A percentile compares a stretch with the other conserved stretches of the same genome.
Evolutionary conservation across 345 rosid species (phyloP).

Genomic region (Pistacia integerrima): DNA sequence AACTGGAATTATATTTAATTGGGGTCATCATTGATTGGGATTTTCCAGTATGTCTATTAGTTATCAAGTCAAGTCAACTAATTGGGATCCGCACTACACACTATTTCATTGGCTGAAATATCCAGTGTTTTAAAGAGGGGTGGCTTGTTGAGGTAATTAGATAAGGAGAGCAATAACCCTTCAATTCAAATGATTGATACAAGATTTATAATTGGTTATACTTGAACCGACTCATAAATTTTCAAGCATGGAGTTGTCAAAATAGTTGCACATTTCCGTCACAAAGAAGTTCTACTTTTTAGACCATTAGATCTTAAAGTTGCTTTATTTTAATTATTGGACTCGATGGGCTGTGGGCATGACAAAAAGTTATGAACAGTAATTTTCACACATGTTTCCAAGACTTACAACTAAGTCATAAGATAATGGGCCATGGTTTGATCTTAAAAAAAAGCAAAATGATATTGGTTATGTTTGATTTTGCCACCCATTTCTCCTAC

Average conservation of each 20-base stretch:
- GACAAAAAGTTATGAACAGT: neutral
- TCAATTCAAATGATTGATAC: neutral
- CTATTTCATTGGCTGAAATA: too few relatives aligned
- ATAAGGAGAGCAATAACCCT: too few relatives aligned
- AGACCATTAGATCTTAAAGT: neutral
- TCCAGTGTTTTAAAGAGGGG: too few relatives aligned
- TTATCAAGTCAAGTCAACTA: neutral
- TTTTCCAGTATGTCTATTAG: too few relatives aligned
- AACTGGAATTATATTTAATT: neutral
- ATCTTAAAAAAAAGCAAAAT: too few relatives aligned
- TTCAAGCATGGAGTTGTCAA: neutral
- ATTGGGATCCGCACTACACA: neutral
- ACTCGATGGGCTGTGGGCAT: neutral
- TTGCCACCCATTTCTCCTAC: constrained; percentile 1
- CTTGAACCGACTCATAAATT: neutral
- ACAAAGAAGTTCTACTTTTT: neutral
- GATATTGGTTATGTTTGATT: neutral
- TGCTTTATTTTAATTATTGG: neutral
- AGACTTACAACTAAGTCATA: neutral
- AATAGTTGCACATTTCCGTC: neutral
- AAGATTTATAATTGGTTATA: too few relatives aligned
- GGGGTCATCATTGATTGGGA: neutral
- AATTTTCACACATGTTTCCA: neutral
- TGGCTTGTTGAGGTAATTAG: too few relatives aligned
- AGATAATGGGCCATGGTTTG: neutral